These are phyloP conservation scores for Acrodontium crateriforme DNA, from an alignment of 2,329 filamentous ascomycete genomes.

Conservation along the genomic window DNA sequence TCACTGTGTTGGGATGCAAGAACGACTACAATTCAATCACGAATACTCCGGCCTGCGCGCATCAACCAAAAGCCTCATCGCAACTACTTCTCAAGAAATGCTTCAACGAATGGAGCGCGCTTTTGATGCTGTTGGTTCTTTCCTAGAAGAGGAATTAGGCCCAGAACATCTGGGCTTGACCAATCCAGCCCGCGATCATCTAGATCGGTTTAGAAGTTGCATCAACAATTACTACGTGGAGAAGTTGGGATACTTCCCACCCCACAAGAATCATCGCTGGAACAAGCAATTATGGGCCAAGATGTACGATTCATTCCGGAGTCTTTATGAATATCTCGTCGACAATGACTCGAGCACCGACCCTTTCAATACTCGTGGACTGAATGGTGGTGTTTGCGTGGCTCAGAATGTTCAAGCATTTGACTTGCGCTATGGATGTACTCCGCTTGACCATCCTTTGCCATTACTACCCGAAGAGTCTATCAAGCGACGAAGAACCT, in stretches of 20 bases:
- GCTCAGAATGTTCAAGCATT: conserved; percentile 55
- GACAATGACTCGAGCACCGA: conserved; percentile 38
- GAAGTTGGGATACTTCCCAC: conserved; percentile 60
- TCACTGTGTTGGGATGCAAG: conserved; percentile 67
- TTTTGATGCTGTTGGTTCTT: conserved; percentile 45
- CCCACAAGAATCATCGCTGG: conserved; percentile 38
- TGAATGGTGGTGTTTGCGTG: conserved; percentile 55
- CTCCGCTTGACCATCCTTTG: conserved; percentile 48
- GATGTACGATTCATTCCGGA: conserved; percentile 57
- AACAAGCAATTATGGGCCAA: conserved; percentile 43
- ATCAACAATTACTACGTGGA: conserved; percentile 52
- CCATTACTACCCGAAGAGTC: conserved; percentile 47
- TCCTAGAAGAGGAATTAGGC: conserved; percentile 59
- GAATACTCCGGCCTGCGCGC: conserved; percentile 46
- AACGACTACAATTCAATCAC: conserved; percentile 39
- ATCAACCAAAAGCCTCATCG: conserved; percentile 50
- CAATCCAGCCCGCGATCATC: conserved; percentile 46
- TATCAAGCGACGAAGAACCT: conserved; percentile 3
- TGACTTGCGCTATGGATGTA: conserved; percentile 46
- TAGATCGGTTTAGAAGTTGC: conserved; percentile 59
- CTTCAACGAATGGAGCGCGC: conserved; percentile 47
- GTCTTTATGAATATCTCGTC: conserved; percentile 56
- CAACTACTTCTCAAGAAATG: conserved; percentile 49
- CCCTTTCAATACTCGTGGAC: conserved; percentile 16
- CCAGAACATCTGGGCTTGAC: conserved; percentile 52